Conservation (phyloP, 768 basidiomycete genomes). For the Tylopilus vinaceipallidus region DNA sequence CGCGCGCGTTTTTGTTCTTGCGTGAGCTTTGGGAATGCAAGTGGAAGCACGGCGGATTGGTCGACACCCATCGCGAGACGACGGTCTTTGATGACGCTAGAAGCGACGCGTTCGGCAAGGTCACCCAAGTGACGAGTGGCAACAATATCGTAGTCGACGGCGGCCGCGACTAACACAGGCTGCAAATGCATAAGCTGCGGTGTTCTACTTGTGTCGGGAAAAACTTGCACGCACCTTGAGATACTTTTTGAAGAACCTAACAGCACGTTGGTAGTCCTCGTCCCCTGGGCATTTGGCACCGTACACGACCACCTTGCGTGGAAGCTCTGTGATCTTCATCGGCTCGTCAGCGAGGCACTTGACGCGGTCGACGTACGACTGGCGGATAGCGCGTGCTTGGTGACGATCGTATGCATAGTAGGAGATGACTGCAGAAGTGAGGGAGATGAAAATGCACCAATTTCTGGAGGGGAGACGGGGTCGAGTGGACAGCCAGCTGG, state of each 20-base stretch:
- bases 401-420: conserved; percentile 84
- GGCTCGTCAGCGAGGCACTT: conserved; percentile 70
- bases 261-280: conserved; percentile 80
- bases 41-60: conserved; percentile 37
- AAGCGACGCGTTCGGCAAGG: conserved; percentile 70
- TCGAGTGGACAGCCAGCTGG: conserved; percentile 79
- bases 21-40: conserved; percentile 54
- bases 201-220: background rate
- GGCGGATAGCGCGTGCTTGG: conserved; percentile 74
- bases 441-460: conserved; percentile 88
- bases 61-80: conserved; percentile 68
- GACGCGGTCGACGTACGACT: conserved; percentile 79
- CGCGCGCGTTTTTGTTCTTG: conserved; percentile 51
- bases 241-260: conserved; percentile 93
- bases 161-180: conserved; percentile 94
- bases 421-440: conserved; percentile 68
- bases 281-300: conserved; percentile 93
- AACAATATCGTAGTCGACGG: conserved; percentile 86
- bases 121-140: conserved; percentile 84
- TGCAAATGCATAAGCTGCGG: conserved; percentile 32
- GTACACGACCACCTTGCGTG: conserved; percentile 83
- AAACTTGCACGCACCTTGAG: conserved; percentile 72
- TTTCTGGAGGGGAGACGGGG: conserved; percentile 89
- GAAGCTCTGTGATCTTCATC: conserved; percentile 58
- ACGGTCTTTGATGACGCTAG: conserved; percentile 69